Evolutionary conservation across 1,284 basidiomycete genomes (phyloP).

Genomic region (Leccinum subrobustum): DNA sequence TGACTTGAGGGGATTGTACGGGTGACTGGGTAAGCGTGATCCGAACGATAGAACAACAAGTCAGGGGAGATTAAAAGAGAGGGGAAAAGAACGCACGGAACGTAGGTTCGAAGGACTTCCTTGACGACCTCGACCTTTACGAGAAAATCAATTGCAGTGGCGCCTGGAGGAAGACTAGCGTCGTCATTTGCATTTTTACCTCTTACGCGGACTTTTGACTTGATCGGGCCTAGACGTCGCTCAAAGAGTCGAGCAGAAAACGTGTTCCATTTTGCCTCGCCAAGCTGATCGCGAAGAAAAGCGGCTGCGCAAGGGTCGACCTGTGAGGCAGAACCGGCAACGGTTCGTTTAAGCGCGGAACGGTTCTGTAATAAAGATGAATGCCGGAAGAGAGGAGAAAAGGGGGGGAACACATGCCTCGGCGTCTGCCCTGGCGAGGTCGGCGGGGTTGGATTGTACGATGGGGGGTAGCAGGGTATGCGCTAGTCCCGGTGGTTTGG

Average conservation of each 20-base stretch:
- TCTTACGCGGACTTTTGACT: slow-evolving; percentile 35
- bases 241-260: slow-evolving; percentile 49
- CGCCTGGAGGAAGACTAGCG: slow-evolving; percentile 31
- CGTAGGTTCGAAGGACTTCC: slow-evolving; percentile 45
- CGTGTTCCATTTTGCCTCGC: slow-evolving; percentile 44
- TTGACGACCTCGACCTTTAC: slow-evolving; percentile 53
- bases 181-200: slow-evolving; percentile 31
- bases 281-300: slow-evolving; percentile 46
- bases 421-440: slow-evolving; percentile 22
- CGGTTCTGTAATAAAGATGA: slow-evolving; percentile 30
- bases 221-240: slow-evolving; percentile 40
- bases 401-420: slow-evolving; percentile 18
- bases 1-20: slow-evolving; percentile 51
- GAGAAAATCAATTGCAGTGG: slow-evolving; percentile 50
- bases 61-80: slow-evolving; percentile 2
- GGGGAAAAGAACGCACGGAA: slow-evolving; percentile 40
- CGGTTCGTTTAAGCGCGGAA: slow-evolving; percentile 25
- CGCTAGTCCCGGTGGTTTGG: slow-evolving; percentile 21
- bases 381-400: background rate
- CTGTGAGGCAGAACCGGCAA: slow-evolving; percentile 25
- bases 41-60: slow-evolving; percentile 8
- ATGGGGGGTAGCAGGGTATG: slow-evolving; percentile 36
- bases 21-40: slow-evolving; percentile 39
- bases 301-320: slow-evolving; percentile 44
- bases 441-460: slow-evolving; percentile 33